Base-by-base conservation (phyloP, 139 green algal species). In the Chlamydomonas incerta region DNA sequence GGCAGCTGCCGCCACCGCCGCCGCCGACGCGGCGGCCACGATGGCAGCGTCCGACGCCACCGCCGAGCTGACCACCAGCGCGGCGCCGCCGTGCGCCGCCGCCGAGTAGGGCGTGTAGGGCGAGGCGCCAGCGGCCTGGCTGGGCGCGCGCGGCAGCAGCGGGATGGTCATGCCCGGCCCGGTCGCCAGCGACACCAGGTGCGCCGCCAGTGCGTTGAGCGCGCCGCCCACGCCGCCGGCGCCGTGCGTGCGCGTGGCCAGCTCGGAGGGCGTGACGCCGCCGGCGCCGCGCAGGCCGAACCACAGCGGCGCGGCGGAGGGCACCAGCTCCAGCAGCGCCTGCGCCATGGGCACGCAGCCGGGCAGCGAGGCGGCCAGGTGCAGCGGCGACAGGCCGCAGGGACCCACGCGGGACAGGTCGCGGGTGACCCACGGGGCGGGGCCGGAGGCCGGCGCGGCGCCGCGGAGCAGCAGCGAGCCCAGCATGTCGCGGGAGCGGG, bases 291-390 rank as follows among this genome's bases (percentile, higher is more conserved):
- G n/a, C 37, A 76, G 65, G 31, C 31, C n/a, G 47, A 85, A 75
- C 63, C 63, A 85, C 29, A 52, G 65, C 0, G 35, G 21, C 4
- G 47, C 10, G 5, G 79, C 79, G 31, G 2, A 26, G n/a, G 24
- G 79, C 26, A 68, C 4, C 10, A 17, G 5, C 15, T n/a, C 18
- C 37, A 85, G 79, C 23, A 85, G 79, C 47, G 47, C 47, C 20
- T 9, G 23, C 5, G 65, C 79, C 8, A 55, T 24, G 29, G 31
- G 41, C 31, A 26, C 10, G 47, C 31, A 21, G 66, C 66, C 79
- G 47, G 66, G 65, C 23, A 68, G 41, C 24, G 31, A 34, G 47
- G 79, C 79, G 31, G 79, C 79, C 33, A 85, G 60, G 67, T 85
- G 79, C 47, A 85, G 65, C 2, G 79, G 79, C 21, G 65, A 46